A percentile compares a stretch with the other conserved stretches of the same genome.
Conservation (phyloP, 2,329 filamentous ascomycete species). For the Aspergillus ochraceus region DNA sequence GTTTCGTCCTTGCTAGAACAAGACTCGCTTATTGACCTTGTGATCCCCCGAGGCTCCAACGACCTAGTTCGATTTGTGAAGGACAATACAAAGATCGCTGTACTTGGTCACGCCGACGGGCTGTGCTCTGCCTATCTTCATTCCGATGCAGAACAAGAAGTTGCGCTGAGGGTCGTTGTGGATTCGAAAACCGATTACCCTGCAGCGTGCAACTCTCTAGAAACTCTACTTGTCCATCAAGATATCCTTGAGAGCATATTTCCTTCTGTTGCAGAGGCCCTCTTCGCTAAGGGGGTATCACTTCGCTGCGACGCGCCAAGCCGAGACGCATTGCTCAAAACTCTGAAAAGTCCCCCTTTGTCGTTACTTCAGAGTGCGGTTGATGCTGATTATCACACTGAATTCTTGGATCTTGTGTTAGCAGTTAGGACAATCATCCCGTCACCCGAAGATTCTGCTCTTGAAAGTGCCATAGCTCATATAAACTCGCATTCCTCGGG, state of each 20-base stretch:
- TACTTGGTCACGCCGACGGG: conserved; percentile 93
- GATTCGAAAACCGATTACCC: conserved; percentile 95
- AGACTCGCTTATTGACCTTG: conserved; percentile 87
- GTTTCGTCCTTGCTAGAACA: conserved; percentile 84
- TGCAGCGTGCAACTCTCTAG: conserved; percentile 91
- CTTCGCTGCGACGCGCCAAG: conserved; percentile 75
- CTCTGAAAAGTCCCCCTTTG: conserved; percentile 45
- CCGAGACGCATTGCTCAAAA: conserved; percentile 61
- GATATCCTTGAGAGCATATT: conserved; percentile 66
- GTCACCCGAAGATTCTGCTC: conserved; percentile 30
- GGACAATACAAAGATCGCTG: conserved; percentile 85
- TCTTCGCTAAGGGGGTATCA: conserved; percentile 74
- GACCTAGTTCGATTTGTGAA: conserved; percentile 90
- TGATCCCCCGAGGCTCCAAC: conserved; percentile 88
- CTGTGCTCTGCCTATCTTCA: conserved; percentile 87
- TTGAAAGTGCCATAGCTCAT: conserved; percentile 75
- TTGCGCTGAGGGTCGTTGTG: conserved; percentile 74
- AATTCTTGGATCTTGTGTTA: conserved; percentile 82
- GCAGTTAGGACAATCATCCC: conserved; percentile 73
- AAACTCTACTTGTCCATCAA: conserved; percentile 84
- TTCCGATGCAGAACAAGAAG: conserved; percentile 68
- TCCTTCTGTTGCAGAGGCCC: conserved; percentile 69
- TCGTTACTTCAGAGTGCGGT: conserved; percentile 63
- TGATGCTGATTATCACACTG: conserved; percentile 76
- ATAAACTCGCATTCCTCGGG: conserved; percentile 92